phyloP scores from a whole-genome alignment of 805 yeast genomes.

The Starmerella roubikii region DNA sequence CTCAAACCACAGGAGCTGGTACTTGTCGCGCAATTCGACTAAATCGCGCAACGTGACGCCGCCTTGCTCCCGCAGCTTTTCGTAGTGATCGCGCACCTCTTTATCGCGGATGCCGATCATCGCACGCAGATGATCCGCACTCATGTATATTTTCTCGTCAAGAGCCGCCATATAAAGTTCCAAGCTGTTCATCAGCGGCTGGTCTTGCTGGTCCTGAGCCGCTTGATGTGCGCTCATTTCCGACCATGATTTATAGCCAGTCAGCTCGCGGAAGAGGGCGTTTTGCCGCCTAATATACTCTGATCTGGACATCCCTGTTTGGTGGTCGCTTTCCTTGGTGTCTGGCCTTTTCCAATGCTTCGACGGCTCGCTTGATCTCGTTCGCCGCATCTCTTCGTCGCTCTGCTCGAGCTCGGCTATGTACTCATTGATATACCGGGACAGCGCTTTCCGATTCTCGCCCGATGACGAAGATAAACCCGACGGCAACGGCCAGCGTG shows the following conservation, averaged over 20 bases:
- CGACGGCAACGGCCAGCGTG: constrained; percentile 15
- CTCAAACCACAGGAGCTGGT: constrained; percentile 11
- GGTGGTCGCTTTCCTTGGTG: not conserved
- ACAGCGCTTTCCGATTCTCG: constrained; percentile 13
- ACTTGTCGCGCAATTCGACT: constrained; percentile 12
- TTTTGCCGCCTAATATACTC: constrained; percentile 22
- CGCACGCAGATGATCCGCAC: constrained; percentile 17
- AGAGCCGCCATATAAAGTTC: constrained; percentile 22
- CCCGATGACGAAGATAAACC: constrained; percentile 6
- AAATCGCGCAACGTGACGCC: constrained; percentile 1
- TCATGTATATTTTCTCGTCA: constrained; percentile 22
- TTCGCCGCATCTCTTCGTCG: constrained; percentile 1
- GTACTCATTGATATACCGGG: constrained; percentile 12
- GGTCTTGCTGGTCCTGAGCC: constrained; percentile 7
- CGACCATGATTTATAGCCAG: constrained; percentile 14
- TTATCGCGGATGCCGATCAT: constrained; percentile 14
- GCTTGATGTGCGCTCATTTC: constrained; percentile 6
- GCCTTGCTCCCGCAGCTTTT: not conserved
- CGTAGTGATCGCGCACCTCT: constrained; percentile 8
- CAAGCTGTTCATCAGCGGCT: constrained; percentile 14
- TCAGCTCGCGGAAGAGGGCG: constrained; percentile 19
- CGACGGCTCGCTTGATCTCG: constrained; percentile 6
- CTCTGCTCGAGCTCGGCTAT: constrained; percentile 8
- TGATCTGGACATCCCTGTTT: constrained; percentile 7
- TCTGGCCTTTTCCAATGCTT: constrained; percentile 3